Evolutionary conservation across 345 rosid genomes (phyloP).

Genomic region (Limnanthes douglasii): DNA sequence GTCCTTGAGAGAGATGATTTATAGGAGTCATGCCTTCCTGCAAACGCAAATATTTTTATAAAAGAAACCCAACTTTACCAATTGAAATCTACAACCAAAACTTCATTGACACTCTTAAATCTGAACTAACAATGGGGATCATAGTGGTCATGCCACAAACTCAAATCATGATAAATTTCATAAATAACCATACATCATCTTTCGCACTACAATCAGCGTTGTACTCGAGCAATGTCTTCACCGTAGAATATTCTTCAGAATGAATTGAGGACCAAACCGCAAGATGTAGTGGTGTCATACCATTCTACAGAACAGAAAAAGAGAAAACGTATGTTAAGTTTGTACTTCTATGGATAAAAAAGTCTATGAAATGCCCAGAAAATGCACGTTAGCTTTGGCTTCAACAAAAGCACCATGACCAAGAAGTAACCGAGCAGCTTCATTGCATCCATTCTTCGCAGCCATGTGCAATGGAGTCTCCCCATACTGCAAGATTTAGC

Average conservation of each 20-base stretch:
- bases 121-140: no score
- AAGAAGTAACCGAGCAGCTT: slow-evolving; percentile 70
- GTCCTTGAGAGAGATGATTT: slow-evolving; percentile 74
- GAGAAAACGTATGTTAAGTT: not conserved
- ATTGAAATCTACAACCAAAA: no score
- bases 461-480: slow-evolving; percentile 99
- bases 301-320: slow-evolving; percentile 46
- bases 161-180: not conserved
- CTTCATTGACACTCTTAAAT: no score
- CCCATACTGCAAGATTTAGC: slow-evolving; percentile 47
- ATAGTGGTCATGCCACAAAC: no score
- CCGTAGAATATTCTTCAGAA: slow-evolving; percentile 64
- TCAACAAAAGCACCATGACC: slow-evolving; percentile 75
- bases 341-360: slow-evolving; percentile 1
- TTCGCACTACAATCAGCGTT: slow-evolving; percentile 84
- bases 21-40: slow-evolving; percentile 95
- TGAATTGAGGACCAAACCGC: slow-evolving; percentile 92
- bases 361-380: slow-evolving; percentile 3
- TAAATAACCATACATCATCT: slow-evolving; percentile 43
- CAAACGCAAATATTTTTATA: slow-evolving; percentile 11
- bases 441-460: slow-evolving; percentile 85
- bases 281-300: slow-evolving; percentile 96
- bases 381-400: slow-evolving; percentile 68
- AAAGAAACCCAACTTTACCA: no score
- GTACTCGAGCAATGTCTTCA: slow-evolving; percentile 63